Evolutionary conservation across 148 eudicot species (phyloP).

Genomic region (Silene conica): DNA sequence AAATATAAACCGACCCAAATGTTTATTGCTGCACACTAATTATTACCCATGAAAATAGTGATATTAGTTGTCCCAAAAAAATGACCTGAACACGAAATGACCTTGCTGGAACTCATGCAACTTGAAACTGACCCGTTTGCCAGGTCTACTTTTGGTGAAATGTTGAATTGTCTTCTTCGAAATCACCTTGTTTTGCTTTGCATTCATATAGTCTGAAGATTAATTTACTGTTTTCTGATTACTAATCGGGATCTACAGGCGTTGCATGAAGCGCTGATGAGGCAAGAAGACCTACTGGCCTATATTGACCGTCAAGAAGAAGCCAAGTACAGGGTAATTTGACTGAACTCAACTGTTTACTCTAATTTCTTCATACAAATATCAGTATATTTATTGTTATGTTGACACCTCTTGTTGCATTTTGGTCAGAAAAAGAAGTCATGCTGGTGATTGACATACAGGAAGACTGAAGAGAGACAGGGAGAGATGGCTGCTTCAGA

Average conservation of each 20-base stretch:
- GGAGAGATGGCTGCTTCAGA: slow-evolving; percentile 16
- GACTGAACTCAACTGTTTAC: background rate
- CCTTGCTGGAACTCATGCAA: too few relatives aligned
- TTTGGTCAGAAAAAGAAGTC: slow-evolving; percentile 54
- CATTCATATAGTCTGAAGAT: too few relatives aligned
- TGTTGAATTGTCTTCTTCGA: too few relatives aligned
- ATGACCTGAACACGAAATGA: too few relatives aligned
- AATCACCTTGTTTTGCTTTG: too few relatives aligned
- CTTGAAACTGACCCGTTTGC: too few relatives aligned
- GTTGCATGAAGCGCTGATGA: slow-evolving; percentile 45
- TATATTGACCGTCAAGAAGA: slow-evolving; percentile 85
- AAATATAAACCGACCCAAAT: too few relatives aligned
- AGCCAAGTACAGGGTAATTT: slow-evolving; percentile 62
- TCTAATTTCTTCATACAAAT: background rate
- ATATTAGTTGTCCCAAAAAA: too few relatives aligned
- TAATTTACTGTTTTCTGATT: background rate
- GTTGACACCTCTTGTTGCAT: slow-evolving; percentile 19
- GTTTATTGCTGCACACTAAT: too few relatives aligned
- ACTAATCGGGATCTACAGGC: slow-evolving; percentile 23
- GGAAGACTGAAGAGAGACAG: slow-evolving; percentile 8
- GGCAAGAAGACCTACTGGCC: slow-evolving; percentile 90
- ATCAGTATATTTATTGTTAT: background rate
- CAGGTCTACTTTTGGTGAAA: too few relatives aligned
- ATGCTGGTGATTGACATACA: slow-evolving; percentile 46
- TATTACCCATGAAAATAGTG: too few relatives aligned